phyloP scores from a whole-genome alignment of 192 early-diverging fungal species.

The Fimicolochytrium jonesii region DNA sequence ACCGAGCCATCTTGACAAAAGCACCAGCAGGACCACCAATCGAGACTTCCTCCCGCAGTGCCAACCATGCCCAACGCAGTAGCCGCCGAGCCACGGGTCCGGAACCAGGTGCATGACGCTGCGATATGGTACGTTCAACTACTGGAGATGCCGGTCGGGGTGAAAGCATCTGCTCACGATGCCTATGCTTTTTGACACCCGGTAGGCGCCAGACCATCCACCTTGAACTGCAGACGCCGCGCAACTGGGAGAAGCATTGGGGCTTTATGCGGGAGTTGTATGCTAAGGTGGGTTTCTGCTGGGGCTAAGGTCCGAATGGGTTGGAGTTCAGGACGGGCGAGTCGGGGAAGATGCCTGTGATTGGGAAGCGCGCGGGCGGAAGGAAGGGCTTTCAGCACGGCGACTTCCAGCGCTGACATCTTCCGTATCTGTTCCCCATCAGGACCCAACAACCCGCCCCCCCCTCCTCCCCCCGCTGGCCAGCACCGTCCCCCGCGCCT shows the following conservation, averaged over 20 bases:
- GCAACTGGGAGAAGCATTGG: slow-evolving; percentile 48
- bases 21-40: no score
- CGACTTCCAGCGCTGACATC: background rate
- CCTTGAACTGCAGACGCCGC: slow-evolving; percentile 46
- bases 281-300: slow-evolving; percentile 14
- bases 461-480: background rate
- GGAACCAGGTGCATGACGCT: slow-evolving; percentile 45
- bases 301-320: no score
- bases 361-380: no score
- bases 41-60: no score
- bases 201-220: slow-evolving; percentile 48
- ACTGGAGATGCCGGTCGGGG: background rate
- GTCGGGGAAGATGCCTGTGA: no score
- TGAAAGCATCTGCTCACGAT: background rate
- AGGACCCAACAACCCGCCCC: background rate
- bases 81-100: slow-evolving; percentile 24
- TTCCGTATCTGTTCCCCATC: background rate
- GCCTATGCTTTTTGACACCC: background rate
- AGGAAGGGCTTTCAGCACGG: background rate
- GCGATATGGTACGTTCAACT: slow-evolving; percentile 41
- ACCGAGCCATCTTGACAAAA: no score
- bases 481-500: slow-evolving; percentile 3
- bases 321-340: no score
- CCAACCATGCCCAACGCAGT: no score
- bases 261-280: slow-evolving; percentile 49